phyloP scores from a whole-genome alignment of 495 filamentous ascomycete species.

The Xylona heveae region DNA sequence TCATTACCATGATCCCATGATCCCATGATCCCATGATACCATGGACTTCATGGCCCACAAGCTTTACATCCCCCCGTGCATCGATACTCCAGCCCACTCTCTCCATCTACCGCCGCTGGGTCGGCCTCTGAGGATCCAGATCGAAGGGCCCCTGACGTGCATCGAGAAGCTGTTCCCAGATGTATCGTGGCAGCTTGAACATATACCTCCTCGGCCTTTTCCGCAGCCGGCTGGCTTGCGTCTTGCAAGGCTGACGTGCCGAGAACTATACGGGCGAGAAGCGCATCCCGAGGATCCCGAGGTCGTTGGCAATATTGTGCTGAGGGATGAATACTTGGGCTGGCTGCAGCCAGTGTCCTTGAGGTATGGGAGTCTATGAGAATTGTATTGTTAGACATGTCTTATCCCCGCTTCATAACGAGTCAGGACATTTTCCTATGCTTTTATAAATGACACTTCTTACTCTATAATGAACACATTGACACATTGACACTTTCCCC shows the following conservation, averaged over 20 bases:
- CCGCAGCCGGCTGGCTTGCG: conserved; percentile 12
- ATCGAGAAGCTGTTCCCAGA: conserved; percentile 13
- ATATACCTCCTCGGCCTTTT: conserved; percentile 7
- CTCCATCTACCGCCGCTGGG: conserved; percentile 10
- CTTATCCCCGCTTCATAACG: no score
- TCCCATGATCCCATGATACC: no score
- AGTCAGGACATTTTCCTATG: no score
- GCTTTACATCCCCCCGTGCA: conserved; percentile 10
- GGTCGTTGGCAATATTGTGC: conserved; percentile 12
- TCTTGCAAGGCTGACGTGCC: conserved; percentile 13
- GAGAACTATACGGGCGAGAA: conserved; percentile 11
- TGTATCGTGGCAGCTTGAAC: conserved; percentile 9
- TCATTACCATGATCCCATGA: no score
- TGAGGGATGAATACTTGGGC: conserved; percentile 14
- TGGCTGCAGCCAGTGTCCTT: no score
- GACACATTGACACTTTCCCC: no score
- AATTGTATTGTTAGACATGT: no score
- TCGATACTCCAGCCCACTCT: conserved; percentile 8
- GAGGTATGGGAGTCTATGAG: no score
- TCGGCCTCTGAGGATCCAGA: conserved; percentile 13
- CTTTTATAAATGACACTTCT: no score
- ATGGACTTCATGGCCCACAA: no score
- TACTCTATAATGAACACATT: no score
- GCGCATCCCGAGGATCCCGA: conserved; percentile 6
- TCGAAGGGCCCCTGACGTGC: conserved; percentile 13